A percentile compares a stretch with the other conserved stretches of the same genome.
phyloP scores from a whole-genome alignment of 371 early-diverging fungal species.

The Basidiobolus meristosporus region DNA sequence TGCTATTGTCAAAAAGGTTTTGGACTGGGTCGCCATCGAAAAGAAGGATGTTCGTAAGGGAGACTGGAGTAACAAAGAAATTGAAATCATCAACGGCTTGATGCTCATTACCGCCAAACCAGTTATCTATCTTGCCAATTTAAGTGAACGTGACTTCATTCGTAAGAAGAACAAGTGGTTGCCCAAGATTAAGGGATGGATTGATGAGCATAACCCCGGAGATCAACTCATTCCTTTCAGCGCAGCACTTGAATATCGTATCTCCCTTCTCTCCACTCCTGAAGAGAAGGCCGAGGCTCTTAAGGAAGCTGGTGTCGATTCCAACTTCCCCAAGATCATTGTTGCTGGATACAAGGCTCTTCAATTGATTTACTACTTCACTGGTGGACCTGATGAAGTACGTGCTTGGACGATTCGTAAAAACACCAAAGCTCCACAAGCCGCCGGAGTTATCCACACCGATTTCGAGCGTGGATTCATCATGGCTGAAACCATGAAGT shows the following conservation, averaged over 20 bases:
- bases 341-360: conserved; percentile 80
- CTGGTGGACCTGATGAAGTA: conserved; percentile 88
- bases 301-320: conserved; percentile 34
- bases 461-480: conserved; percentile 97
- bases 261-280: too few relatives aligned
- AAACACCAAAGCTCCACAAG: conserved; percentile 83
- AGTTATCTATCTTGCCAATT: conserved; percentile 92
- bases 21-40: conserved; percentile 46
- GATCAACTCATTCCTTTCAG: conserved; percentile 86
- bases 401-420: conserved; percentile 89
- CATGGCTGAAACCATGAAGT: conserved; percentile 93
- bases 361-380: conserved; percentile 91
- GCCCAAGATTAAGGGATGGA: conserved; percentile 77
- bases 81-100: conserved; percentile 80
- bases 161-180: conserved; percentile 55
- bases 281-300: conserved; percentile 41
- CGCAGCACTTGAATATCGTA: conserved; percentile 67
- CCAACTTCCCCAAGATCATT: conserved; percentile 80
- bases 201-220: conserved; percentile 69
- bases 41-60: conserved; percentile 82
- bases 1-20: conserved; percentile 36
- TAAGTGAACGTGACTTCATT: conserved; percentile 73
- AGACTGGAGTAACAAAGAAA: conserved; percentile 73
- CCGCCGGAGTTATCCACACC: conserved; percentile 91
- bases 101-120: conserved; percentile 95